phyloP scores from a whole-genome alignment of 2,329 filamentous ascomycete species.

The Colletotrichum caudatum region DNA sequence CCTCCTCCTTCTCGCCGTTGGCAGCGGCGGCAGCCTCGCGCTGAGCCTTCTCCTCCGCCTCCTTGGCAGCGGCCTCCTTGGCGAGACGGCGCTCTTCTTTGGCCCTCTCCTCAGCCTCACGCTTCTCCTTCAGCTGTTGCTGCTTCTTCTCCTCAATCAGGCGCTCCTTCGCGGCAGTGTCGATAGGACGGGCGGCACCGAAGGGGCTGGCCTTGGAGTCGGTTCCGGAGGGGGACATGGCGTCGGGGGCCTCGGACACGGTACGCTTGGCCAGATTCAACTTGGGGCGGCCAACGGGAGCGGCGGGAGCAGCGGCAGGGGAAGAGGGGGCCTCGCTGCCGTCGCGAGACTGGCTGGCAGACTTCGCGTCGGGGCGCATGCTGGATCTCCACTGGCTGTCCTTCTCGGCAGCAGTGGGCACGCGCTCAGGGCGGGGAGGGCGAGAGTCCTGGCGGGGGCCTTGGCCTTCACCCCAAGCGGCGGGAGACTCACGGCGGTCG shows the following conservation, averaged over 20 bases:
- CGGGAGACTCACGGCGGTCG: constrained; percentile 76
- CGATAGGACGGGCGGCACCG: constrained; percentile 91
- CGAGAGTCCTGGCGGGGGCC: constrained; percentile 75
- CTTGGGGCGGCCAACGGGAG: constrained; percentile 76
- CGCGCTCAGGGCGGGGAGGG: constrained; percentile 72
- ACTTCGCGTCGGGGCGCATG: constrained; percentile 85
- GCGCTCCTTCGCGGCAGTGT: constrained; percentile 89
- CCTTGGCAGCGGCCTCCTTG: constrained; percentile 74
- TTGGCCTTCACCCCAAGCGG: constrained; percentile 78
- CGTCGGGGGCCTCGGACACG: constrained; percentile 77
- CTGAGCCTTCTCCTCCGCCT: constrained; percentile 62
- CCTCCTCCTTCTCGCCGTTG: constrained; percentile 51
- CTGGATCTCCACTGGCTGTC: constrained; percentile 93
- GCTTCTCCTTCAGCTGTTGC: constrained; percentile 81
- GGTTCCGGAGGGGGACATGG: constrained; percentile 62
- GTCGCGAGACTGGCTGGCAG: constrained; percentile 76
- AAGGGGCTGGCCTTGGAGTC: constrained; percentile 93
- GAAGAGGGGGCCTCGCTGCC: constrained; percentile 82
- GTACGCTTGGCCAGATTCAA: constrained; percentile 93
- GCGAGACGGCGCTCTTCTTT: constrained; percentile 78
- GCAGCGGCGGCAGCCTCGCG: constrained; percentile 50
- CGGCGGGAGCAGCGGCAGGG: constrained; percentile 66
- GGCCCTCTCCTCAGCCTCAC: constrained; percentile 86
- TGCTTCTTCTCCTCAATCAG: constrained; percentile 91
- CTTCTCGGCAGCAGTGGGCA: constrained; percentile 87